These are phyloP conservation scores for Physaria fendleri DNA, from an alignment of 345 rosid genomes.

Conservation along the genomic window DNA sequence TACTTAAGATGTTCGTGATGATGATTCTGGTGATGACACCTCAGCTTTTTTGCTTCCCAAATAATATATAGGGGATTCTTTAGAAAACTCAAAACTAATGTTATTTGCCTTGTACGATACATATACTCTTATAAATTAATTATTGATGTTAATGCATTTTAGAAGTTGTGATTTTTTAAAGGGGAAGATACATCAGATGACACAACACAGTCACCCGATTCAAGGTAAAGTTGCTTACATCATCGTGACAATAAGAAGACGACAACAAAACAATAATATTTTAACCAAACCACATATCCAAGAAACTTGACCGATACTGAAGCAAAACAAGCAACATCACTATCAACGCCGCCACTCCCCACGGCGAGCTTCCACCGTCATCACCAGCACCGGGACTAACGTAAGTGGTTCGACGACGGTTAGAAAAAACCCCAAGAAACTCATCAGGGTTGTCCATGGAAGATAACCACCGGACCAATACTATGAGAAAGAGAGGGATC, in stretches of 20 bases:
- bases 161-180: too few species aligned
- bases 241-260: background rate
- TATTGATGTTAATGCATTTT: too few species aligned
- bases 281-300: slow-evolving; percentile 54
- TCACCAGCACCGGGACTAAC: slow-evolving; percentile 46
- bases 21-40: too few species aligned
- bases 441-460: slow-evolving; percentile 52
- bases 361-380: slow-evolving; percentile 79
- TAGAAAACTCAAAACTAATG: too few species aligned
- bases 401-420: slow-evolving; percentile 41
- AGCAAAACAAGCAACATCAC: slow-evolving; percentile 62
- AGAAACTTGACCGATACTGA: slow-evolving; percentile 64
- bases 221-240: too few species aligned
- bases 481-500: slow-evolving; percentile 44
- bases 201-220: too few species aligned
- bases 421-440: slow-evolving; percentile 42
- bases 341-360: slow-evolving; percentile 89
- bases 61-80: too few species aligned
- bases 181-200: too few species aligned
- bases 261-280: background rate
- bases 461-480: slow-evolving; percentile 61
- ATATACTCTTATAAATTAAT: too few species aligned
- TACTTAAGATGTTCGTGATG: too few species aligned
- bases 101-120: too few species aligned
- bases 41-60: too few species aligned